A percentile compares a stretch with the other conserved stretches of the same genome.
These are phyloP conservation scores for Triglochin maritima DNA, from an alignment of 106 monocot genomes.

Conservation along the genomic window DNA sequence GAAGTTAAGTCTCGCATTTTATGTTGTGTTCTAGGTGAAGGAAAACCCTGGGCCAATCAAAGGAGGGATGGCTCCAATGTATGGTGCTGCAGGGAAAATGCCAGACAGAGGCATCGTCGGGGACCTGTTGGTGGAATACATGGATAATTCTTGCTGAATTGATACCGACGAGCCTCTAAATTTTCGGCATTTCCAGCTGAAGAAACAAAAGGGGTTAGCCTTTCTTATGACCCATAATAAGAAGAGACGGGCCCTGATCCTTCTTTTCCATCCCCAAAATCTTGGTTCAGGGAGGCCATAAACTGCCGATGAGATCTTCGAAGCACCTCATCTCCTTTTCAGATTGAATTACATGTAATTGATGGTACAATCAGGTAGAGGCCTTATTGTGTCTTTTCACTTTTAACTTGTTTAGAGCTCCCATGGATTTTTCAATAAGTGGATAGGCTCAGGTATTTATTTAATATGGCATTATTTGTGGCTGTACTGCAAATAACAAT, in stretches of 20 bases:
- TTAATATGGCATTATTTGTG: background rate
- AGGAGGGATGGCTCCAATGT: constrained; percentile 82
- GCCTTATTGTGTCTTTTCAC: background rate
- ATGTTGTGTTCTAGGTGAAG: constrained; percentile 39
- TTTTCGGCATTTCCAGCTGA: background rate
- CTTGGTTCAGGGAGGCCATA: background rate
- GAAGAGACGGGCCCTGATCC: background rate
- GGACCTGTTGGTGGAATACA: constrained; percentile 77
- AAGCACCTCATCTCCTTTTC: background rate
- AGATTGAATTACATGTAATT: background rate
- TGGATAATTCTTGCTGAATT: constrained; percentile 56
- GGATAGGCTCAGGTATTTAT: background rate
- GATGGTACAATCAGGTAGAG: background rate
- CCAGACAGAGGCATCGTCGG: constrained; percentile 74
- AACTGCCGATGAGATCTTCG: background rate
- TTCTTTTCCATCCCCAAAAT: background rate
- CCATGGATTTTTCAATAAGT: background rate
- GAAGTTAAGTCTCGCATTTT: background rate
- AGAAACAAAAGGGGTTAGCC: background rate
- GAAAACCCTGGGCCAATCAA: constrained; percentile 73
- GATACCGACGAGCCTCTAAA: background rate
- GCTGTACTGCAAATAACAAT: background rate
- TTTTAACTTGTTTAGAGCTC: background rate
- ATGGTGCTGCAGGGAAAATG: constrained; percentile 98
- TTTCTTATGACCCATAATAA: background rate